Conservation (phyloP, 106 monocot genomes). For the Dendrobium huoshanense region DNA sequence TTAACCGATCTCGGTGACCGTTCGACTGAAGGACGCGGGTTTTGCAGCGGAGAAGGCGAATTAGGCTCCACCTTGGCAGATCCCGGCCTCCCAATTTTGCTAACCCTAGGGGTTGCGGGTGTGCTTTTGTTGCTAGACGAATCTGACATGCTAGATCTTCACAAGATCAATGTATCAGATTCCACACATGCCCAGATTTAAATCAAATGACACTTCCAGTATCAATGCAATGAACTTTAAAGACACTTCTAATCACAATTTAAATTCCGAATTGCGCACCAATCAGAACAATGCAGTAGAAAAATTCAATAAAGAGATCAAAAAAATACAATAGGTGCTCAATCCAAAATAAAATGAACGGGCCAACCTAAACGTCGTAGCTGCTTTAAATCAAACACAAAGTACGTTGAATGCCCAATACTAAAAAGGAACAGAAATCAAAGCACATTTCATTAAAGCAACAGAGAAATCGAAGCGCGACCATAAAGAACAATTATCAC, state of each 20-base stretch:
- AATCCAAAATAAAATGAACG: background rate
- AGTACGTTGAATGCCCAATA: background rate
- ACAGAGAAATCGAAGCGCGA: background rate
- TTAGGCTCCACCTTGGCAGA: slow-evolving; percentile 3
- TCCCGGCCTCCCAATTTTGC: slow-evolving; percentile 1
- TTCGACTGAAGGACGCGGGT: background rate
- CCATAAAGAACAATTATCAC: background rate
- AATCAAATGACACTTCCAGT: background rate
- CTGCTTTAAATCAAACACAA: background rate
- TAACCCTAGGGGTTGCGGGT: slow-evolving; percentile 8
- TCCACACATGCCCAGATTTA: background rate
- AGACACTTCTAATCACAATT: background rate
- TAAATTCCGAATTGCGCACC: background rate
- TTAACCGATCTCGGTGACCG: slow-evolving; percentile 7
- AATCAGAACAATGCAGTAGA: background rate
- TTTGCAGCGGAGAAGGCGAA: slow-evolving; percentile 3
- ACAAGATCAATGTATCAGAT: background rate
- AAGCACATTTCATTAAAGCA: background rate
- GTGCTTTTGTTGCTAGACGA: slow-evolving; percentile 6
- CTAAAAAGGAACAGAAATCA: background rate
- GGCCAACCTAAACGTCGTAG: background rate
- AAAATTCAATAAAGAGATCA: background rate
- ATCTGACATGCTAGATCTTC: slow-evolving; percentile 11
- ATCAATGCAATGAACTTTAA: background rate
- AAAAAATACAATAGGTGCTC: background rate